Conservation (phyloP, 768 basidiomycete genomes). For the Termitomyces sp. region DNA sequence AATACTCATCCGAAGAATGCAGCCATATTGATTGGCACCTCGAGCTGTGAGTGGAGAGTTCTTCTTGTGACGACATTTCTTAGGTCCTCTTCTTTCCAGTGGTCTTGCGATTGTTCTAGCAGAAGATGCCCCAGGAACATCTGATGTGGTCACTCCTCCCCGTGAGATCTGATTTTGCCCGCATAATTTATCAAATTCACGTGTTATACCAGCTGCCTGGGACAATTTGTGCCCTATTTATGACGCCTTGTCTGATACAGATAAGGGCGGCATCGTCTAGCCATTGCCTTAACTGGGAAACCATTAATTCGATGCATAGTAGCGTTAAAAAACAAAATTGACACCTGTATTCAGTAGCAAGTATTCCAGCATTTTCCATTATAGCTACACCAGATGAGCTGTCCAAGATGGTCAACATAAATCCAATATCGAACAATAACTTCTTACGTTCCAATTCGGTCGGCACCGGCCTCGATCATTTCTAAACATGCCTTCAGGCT, state of each 20-base stretch:
- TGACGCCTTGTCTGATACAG: constrained; percentile 1
- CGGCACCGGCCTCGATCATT: constrained; percentile 44
- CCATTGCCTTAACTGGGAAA: neutral
- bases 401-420: neutral
- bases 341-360: neutral
- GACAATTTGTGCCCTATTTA: constrained; percentile 19
- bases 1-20: neutral
- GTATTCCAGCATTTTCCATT: constrained; percentile 3
- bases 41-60: constrained; percentile 14
- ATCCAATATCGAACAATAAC: constrained; percentile 12
- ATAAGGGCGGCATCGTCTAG: neutral
- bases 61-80: neutral
- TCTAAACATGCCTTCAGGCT: constrained; percentile 39
- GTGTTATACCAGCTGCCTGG: constrained; percentile 16
- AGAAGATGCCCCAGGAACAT: constrained; percentile 17
- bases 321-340: constrained; percentile 6
- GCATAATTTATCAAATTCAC: neutral
- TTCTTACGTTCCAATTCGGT: constrained; percentile 48
- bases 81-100: constrained; percentile 7
- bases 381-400: constrained; percentile 20
- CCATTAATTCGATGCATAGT: neutral
- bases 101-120: constrained; percentile 31
- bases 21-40: constrained; percentile 40
- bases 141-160: constrained; percentile 10
- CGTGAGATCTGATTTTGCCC: constrained; percentile 6